Evolutionary conservation across 768 basidiomycete species (phyloP), one percentile per base, ranked within the genome.

Genomic region (Clathrus columnatus): DNA sequence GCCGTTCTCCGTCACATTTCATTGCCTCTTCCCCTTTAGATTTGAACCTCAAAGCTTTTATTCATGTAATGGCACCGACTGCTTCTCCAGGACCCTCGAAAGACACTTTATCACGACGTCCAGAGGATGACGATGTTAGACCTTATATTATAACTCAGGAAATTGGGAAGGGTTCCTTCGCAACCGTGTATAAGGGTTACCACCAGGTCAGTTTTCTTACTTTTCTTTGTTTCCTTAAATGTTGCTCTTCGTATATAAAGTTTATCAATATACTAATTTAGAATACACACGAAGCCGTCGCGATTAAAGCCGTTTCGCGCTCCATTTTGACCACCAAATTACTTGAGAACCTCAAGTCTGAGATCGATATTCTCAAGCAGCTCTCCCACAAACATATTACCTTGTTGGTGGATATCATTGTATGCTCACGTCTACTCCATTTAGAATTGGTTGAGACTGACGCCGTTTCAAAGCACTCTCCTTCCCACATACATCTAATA

Each of bases 331-430:
- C 85, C 30, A 75, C 88, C 14, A 99, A 97, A 71, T 80, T 97
- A 17, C 83, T 97, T 56, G 94, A 98, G 73, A 98, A 97, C 66
- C 81, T 98, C n/a, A 92, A 96, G 68, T 89, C 88, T 62, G 96
- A 99, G 76, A 97, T 98, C 57, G 84, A 91, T 59, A 97, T 99
- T 60, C 81, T 98, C 63, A 98, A 97, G 73, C 84, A 85, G 1
- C 79, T 97, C 50, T 88, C 85, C 4, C 93, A 99, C 69, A 76
- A 88, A 43, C 92, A 98, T 71, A 89, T 99, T 51, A 97, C 96
- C 7, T 84, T 83, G 61, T 75, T 99, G 24, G 82, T 93, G 51
- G 92, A 97, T 67, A 94, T 97, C 60, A 83, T 97, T 59, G 93
- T 96, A 67, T 60, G 78, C 48, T 21, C 21, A 44, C 50, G 56